Conservation (phyloP, 257 asterid genomes). For the Penstemon eatonii region DNA sequence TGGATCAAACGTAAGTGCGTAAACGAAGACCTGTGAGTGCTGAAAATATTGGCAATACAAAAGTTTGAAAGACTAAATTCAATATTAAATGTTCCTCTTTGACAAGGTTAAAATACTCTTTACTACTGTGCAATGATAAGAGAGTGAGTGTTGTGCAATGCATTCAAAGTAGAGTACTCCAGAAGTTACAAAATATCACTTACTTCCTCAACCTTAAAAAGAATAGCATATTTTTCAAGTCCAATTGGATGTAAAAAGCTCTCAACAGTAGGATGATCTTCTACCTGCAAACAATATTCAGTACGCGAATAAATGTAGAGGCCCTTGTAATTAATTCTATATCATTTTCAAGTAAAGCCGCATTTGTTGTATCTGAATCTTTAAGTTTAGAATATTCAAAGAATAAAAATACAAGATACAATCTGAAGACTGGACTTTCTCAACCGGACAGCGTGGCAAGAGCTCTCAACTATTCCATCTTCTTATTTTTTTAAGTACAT, state of each 20-base stretch:
- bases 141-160: not conserved
- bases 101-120: not conserved
- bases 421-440: not conserved
- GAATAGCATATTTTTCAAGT: slow-evolving; percentile 71
- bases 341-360: too few species aligned
- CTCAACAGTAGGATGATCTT: slow-evolving; percentile 74
- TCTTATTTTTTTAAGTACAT: slow-evolving; percentile 19
- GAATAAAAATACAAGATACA: slow-evolving; percentile 11
- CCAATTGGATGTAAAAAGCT: slow-evolving; percentile 73
- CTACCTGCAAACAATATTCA: too few species aligned
- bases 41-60: not conserved
- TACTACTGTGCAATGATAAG: slow-evolving; percentile 19
- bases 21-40: not conserved
- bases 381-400: not conserved
- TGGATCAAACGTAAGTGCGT: slow-evolving; percentile 19
- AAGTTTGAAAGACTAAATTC: not conserved
- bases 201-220: slow-evolving; percentile 95
- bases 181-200: slow-evolving; percentile 26
- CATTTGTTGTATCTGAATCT: not conserved
- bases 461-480: slow-evolving; percentile 7
- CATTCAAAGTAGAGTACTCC: slow-evolving; percentile 24
- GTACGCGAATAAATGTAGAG: slow-evolving; percentile 18
- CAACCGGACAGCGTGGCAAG: slow-evolving; percentile 2
- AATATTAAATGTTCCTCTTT: not conserved
- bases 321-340: not conserved